phyloP scores from a whole-genome alignment of 345 rosid genomes.

The Syzygium aqueum region DNA sequence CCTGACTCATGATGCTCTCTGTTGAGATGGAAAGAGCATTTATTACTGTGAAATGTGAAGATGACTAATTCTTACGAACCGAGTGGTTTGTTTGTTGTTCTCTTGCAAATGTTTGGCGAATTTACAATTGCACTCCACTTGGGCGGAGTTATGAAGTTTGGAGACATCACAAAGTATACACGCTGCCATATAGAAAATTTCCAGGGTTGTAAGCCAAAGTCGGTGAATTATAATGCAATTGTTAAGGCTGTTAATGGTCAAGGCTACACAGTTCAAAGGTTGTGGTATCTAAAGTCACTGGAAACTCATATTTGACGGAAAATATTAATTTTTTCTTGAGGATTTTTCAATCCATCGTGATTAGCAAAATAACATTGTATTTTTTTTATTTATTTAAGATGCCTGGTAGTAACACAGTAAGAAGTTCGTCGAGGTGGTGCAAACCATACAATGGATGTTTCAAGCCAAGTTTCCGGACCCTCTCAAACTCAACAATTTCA shows the following conservation, averaged over 20 bases:
- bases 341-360: rapidly evolving
- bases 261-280: not conserved
- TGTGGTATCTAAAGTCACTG: not conserved
- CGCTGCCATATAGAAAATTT: not conserved
- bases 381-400: not conserved
- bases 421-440: not conserved
- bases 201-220: not conserved
- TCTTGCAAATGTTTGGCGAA: not conserved
- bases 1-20: not conserved
- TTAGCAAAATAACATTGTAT: not conserved
- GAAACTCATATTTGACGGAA: not conserved
- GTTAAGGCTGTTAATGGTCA: not conserved
- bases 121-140: not conserved
- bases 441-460: not conserved
- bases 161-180: not conserved
- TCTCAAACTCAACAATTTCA: not conserved
- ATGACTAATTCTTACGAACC: rapidly evolving
- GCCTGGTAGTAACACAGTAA: rapidly evolving
- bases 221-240: not conserved
- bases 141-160: not conserved
- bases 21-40: not conserved
- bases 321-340: not conserved
- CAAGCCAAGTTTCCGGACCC: not conserved
- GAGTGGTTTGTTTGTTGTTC: not conserved
- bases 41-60: not conserved